phyloP scores from a whole-genome alignment of 2,329 filamentous ascomycete genomes.

The Penicillium sclerotigenum region DNA sequence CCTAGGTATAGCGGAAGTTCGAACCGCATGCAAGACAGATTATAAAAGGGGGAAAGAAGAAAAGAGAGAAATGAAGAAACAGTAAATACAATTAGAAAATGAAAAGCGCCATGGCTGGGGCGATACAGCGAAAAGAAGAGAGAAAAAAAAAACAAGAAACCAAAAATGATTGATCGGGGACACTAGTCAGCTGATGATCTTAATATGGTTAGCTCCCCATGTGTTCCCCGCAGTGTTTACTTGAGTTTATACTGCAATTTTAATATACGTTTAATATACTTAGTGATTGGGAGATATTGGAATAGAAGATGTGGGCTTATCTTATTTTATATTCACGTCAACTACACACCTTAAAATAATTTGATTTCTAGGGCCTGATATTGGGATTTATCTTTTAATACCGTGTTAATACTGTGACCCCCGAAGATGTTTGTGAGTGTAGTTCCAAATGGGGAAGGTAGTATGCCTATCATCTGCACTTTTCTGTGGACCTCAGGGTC shows the following conservation, averaged over 20 bases:
- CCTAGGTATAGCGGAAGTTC: constrained; percentile 1
- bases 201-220: constrained; percentile 6
- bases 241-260: constrained; percentile 3
- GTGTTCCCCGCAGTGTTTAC: constrained; percentile 13
- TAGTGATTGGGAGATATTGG: background rate
- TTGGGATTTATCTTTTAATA: background rate
- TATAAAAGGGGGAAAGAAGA: background rate
- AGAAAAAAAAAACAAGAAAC: background rate
- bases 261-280: background rate
- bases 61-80: background rate
- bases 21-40: background rate
- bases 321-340: background rate
- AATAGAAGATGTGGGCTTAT: background rate
- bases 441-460: background rate
- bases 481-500: background rate
- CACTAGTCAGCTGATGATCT: constrained; percentile 9
- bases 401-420: background rate
- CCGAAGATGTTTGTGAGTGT: background rate
- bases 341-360: background rate
- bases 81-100: background rate
- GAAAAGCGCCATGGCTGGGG: background rate
- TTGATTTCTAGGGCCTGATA: background rate
- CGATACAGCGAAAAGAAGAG: constrained; percentile 1
- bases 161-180: background rate
- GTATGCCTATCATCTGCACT: background rate